These are phyloP conservation scores for Pythium scleroteichum DNA, from an alignment of 352 stramenopile species.

Conservation along the genomic window DNA sequence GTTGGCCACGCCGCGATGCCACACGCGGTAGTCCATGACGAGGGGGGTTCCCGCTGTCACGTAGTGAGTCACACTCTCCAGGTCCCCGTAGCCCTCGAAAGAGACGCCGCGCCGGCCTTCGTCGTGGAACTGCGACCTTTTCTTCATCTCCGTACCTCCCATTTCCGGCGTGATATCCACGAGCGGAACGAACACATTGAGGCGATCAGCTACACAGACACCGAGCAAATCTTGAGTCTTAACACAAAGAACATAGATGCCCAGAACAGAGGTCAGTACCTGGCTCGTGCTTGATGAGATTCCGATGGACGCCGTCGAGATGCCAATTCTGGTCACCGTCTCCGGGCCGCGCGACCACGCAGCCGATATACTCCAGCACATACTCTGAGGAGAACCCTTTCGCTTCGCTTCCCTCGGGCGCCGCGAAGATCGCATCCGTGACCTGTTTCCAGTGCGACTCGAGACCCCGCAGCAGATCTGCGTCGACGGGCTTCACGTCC, in stretches of 20 bases:
- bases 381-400: not conserved
- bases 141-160: constrained; percentile 77
- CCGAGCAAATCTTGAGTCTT: not conserved
- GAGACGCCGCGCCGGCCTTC: constrained; percentile 32
- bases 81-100: constrained; percentile 53
- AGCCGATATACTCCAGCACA: constrained; percentile 69
- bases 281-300: constrained; percentile 47
- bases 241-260: too few relatives aligned
- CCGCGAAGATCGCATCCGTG: constrained; percentile 12
- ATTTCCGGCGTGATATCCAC: constrained; percentile 45
- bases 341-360: constrained; percentile 59
- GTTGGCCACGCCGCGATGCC: constrained; percentile 69
- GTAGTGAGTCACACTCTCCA: constrained; percentile 52
- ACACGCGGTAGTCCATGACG: constrained; percentile 81
- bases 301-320: constrained; percentile 71
- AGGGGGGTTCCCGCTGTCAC: constrained; percentile 60
- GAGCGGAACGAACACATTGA: constrained; percentile 79
- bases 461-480: constrained; percentile 1
- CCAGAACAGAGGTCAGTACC: constrained; percentile 27
- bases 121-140: constrained; percentile 48
- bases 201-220: constrained; percentile 45
- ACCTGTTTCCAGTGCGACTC: constrained; percentile 14
- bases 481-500: constrained; percentile 12
- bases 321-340: constrained; percentile 80
- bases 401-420: not conserved